Percentiles rank a stretch among this genome's conserved stretches.
phyloP scores from a whole-genome alignment of 345 rosid species.

The Eucalyptus regnans region DNA sequence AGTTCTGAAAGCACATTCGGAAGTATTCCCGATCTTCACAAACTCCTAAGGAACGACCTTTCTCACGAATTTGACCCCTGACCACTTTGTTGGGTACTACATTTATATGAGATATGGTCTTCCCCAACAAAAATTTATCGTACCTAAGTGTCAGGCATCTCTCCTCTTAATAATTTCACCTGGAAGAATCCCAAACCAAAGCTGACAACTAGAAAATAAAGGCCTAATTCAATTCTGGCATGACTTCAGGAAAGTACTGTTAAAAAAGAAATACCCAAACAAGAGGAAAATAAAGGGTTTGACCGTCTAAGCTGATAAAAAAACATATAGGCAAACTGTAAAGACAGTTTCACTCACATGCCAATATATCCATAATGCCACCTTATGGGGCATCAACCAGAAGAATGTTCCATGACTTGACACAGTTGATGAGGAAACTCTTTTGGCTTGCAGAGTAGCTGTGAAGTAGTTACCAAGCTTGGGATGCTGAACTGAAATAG shows the following conservation, averaged over 20 bases:
- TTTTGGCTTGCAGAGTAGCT: conserved; percentile 59
- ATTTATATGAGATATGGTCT: not conserved
- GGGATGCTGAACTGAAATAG: conserved; percentile 64
- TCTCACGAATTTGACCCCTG: not conserved
- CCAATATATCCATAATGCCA: conserved; percentile 92
- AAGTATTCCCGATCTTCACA: not conserved
- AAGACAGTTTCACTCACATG: conserved; percentile 44
- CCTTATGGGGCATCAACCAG: conserved; percentile 97
- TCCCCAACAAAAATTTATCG: not conserved
- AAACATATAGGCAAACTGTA: not conserved
- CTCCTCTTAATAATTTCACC: not conserved
- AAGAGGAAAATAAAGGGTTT: not conserved
- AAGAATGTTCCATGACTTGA: conserved; percentile 53
- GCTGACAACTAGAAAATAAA: not conserved
- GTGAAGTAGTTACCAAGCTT: conserved; percentile 65
- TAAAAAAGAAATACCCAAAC: not conserved
- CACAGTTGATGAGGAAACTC: conserved; percentile 8
- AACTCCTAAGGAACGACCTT: not conserved
- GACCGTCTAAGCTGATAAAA: not conserved
- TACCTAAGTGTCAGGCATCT: not conserved
- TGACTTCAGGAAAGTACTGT: not conserved
- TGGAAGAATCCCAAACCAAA: not conserved
- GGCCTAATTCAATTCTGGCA: not conserved
- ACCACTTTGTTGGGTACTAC: not conserved
- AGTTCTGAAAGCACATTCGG: not conserved